Base-by-base conservation (phyloP, 352 stramenopile species). In the Phytophthora sojae region DNA sequence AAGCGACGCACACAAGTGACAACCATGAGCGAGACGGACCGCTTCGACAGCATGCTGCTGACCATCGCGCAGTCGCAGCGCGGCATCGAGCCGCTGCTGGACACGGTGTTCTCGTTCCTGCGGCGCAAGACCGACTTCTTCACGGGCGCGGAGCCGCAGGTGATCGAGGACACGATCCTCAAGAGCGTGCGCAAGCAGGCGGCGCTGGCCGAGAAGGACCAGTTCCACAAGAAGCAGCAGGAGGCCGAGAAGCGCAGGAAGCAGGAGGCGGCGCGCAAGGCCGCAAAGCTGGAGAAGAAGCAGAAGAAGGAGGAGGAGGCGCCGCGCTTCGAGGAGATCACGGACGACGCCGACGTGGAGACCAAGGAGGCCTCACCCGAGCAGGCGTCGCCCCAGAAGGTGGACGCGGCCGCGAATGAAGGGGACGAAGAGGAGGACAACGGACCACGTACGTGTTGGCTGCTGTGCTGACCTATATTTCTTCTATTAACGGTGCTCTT, bases 101-200 rank as follows among this genome's bases (percentile, higher is more conserved):
- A 99, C 68, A 99, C 95, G 1, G 91, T 99, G 23, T 99, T 99
- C 79, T 99, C 96, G 1, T 99, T 99, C 76, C 78, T 99, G 64
- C 89, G 98, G 23, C 96, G 98, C 58, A 99, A 99, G 83, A 99
- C 98, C 17, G 98, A 99, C 85, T 99, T 99, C 73, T 99, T 99
- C 79, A 85, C 95, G 7, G 97, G 97, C 9, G 96, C 95, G 52
- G 67, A 75, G n/a, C 67, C 87, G 19, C 73, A 88, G 42, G 63
- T 90, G 61, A 75, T 97, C 45, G 91, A 98, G 70, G 73, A 90
- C 39, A 96, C 81, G 44, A 89, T 99, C 14, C 83, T 98, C 58
- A 81, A 94, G 55, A 90, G 97, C 8, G 77, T 99, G 30, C 79
- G 94, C 64, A 98, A 98, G 80, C 96, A 99, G 76, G 90, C 86